A percentile compares a stretch with the other conserved stretches of the same genome.
phyloP scores from a whole-genome alignment of 2,329 filamentous ascomycete genomes.

The Penicillium aurantiogriseum region DNA sequence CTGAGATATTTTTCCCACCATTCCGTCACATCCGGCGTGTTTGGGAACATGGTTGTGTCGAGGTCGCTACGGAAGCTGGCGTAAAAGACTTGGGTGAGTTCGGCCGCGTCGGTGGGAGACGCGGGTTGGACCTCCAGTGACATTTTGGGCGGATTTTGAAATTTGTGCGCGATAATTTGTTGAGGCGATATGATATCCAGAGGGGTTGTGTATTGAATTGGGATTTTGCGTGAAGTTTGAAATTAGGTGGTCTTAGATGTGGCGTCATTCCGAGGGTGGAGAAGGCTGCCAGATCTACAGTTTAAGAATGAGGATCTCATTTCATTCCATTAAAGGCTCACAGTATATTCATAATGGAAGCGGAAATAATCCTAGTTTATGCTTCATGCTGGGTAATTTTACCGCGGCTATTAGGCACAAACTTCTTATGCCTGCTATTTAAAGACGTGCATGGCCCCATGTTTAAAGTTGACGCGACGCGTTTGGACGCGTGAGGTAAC shows the following conservation, averaged over 20 bases:
- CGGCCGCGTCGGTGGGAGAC: conserved; percentile 16
- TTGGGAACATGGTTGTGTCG: conserved; percentile 27
- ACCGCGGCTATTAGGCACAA: not conserved
- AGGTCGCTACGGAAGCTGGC: conserved; percentile 23
- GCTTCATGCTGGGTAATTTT: not conserved
- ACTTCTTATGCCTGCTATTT: not conserved
- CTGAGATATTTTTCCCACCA: conserved; percentile 18
- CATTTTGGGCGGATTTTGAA: conserved; percentile 8
- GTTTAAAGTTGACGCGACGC: not conserved
- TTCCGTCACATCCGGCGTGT: conserved; percentile 20
- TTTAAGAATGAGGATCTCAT: not conserved
- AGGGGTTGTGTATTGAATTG: not conserved
- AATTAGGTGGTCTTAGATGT: not conserved
- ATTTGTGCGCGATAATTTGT: not conserved
- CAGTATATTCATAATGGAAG: not conserved
- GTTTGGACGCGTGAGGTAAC: no score
- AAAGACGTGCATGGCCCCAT: no score
- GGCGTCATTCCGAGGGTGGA: not conserved
- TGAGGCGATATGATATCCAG: no score
- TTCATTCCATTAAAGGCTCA: not conserved
- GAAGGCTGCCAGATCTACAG: not conserved
- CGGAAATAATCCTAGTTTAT: not conserved
- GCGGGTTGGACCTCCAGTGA: conserved; percentile 17
- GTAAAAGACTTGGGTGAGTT: conserved; percentile 23
- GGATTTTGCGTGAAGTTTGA: not conserved